Base-by-base conservation (phyloP, 208 protist species). In the Leishmania arabica region DNA sequence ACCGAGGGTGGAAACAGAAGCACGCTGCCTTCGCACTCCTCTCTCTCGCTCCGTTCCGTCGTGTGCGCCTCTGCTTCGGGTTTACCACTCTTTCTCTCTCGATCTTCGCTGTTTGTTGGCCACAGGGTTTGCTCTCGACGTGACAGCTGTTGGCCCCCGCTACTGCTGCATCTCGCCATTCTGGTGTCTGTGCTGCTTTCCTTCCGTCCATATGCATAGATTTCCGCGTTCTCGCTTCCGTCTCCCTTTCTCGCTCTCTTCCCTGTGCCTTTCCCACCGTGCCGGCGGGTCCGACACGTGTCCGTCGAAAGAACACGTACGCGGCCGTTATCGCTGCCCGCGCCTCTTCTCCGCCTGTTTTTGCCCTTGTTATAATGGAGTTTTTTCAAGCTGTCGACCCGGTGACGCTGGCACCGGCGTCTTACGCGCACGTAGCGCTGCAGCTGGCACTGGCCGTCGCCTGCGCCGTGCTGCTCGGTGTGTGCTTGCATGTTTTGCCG, bases 311-410 rank as follows among this genome's bases (percentile, higher is more conserved):
- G 17, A 9, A 7, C 21, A n/a, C 42, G 2, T 21, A n/a, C 3
- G 24, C 68, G 24, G 42, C 24, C 21, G 0, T 17, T 31, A 76
- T 76, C 17, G 31, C 53, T n/a, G 53, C 13, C 47, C 4, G 53
- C 51, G 5, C 72, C 72, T 27, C 31, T 42, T 19, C 31, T 60
- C 58, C 24, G 19, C 49, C n/a, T 7, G 3, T 27, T 34, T n/a
- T 11, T 31, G 3, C 42, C 17, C 42, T 45, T 45, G 9, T 73
- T 45, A 40, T 42, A 75, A 88, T 88, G 87, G 84, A 90, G 31
- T 90, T 90, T 78, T 79, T 88, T 31, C 87, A 88, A 24, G 51
- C 86, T 47, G 74, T 88, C 60, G 78, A 88, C 37, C 64, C 77
- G 3, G 15, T n/a, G 17, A 80, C 77, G 15, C 75, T 88, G 24